phyloP scores from a whole-genome alignment of 2,329 filamentous ascomycete genomes.

The Drechmeria coniospora region DNA sequence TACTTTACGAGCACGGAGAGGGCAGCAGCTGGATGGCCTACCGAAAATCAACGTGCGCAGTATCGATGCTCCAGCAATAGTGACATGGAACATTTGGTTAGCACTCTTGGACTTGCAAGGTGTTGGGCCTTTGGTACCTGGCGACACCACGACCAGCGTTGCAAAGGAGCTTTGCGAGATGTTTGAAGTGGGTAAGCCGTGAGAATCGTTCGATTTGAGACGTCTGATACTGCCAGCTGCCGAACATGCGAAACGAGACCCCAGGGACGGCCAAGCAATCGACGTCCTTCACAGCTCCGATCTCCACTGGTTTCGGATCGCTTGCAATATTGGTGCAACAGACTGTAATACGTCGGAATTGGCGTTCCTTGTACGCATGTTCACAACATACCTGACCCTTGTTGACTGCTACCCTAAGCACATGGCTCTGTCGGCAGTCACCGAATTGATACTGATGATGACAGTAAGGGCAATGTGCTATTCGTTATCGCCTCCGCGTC shows the following conservation, averaged over 20 bases:
- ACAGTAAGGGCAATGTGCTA: constrained; percentile 50
- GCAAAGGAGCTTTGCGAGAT: constrained; percentile 36
- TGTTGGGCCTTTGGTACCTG: too few species aligned
- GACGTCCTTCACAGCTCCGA: constrained; percentile 47
- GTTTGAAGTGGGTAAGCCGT: constrained; percentile 27
- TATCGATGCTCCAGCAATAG: too few species aligned
- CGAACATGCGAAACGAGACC: constrained; percentile 16
- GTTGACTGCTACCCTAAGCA: constrained; percentile 34
- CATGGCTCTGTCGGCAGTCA: constrained; percentile 20
- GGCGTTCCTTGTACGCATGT: constrained; percentile 37
- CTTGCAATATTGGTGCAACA: constrained; percentile 62
- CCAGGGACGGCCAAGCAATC: constrained; percentile 21
- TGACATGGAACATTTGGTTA: too few species aligned
- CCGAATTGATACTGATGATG: constrained; percentile 41
- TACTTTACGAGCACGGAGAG: too few species aligned
- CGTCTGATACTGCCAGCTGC: constrained; percentile 10
- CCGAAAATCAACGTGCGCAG: too few species aligned
- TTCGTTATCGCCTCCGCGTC: constrained; percentile 46
- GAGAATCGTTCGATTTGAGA: neutral
- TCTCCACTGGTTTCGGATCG: constrained; percentile 69
- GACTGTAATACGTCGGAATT: constrained; percentile 40
- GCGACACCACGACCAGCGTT: constrained; percentile 4
- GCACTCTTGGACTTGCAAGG: too few species aligned
- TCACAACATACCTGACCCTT: constrained; percentile 36
- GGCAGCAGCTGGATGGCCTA: too few species aligned